Evolutionary conservation across 768 basidiomycete genomes (phyloP), one percentile per base, ranked within the genome.

Genomic region (Termitomyces sp.): DNA sequence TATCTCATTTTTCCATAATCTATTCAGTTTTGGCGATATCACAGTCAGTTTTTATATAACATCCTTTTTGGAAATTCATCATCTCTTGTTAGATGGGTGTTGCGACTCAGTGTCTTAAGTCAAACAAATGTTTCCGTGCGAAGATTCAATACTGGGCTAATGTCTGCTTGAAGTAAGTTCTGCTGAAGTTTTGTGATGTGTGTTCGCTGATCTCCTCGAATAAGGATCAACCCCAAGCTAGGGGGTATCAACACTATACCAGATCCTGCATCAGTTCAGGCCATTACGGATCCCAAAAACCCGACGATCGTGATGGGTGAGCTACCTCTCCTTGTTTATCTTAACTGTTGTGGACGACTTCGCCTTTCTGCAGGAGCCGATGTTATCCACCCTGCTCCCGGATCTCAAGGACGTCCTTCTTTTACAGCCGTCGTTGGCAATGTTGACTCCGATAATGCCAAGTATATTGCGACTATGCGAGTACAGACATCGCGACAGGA

Each of bases 101-200:
- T 9, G 82, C 88, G 0, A 92, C 91, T 0, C 91, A 93, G 54
- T 93, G 91, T 65, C 58, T 93, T 54, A 88, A 87, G 68, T 73
- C 77, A 2, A 64, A 57, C 6, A 89, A 90, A 58, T 86, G 85
- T 63, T 70, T 64, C 49, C 67, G 79, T 0, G 90, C 87, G 0
- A 90, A 85, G 53, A 65, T 76, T 0, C 91, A 93, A 58, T 93
- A 90, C 57, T 93, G 79, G 65, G 88, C 88, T 0, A 93, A 93
- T 58, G 85, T 92, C 0, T 83, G 83, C 62, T 66, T 93, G 11
- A 92, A 93, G 90, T 90, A 59, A 48, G 83, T 69, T 8, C 14
- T 40, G 17, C 21, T 42, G 3, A 6, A 22, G 9, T 14, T 46
- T 45, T 8, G 45, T 24, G 41, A 19, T 43, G 34, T 57, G 56